A percentile compares a stretch with the other conserved stretches of the same genome.
Evolutionary conservation across 768 basidiomycete species (phyloP).

Genomic region (Tylopilus intermedius): DNA sequence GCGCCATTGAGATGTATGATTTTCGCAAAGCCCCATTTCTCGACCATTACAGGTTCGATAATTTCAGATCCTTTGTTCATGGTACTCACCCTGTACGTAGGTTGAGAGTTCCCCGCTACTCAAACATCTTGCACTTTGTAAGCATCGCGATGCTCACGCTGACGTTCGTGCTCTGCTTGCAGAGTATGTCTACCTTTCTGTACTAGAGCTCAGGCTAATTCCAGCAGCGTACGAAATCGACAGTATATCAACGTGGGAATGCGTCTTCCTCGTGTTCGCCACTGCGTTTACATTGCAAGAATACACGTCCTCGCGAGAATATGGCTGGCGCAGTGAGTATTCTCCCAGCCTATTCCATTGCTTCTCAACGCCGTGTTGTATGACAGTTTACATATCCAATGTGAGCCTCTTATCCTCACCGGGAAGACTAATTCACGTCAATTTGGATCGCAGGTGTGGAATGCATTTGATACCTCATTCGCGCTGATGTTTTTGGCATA

Average conservation of each 20-base stretch:
- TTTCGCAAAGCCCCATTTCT: slow-evolving; percentile 62
- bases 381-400: slow-evolving; percentile 75
- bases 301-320: slow-evolving; percentile 81
- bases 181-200: slow-evolving; percentile 45
- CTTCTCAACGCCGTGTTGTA: slow-evolving; percentile 1
- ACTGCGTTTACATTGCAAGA: slow-evolving; percentile 79
- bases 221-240: slow-evolving; percentile 52
- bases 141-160: slow-evolving; percentile 67
- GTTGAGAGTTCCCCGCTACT: slow-evolving; percentile 78
- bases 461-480: slow-evolving; percentile 79
- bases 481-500: slow-evolving; percentile 67
- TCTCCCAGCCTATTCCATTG: not conserved
- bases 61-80: not conserved
- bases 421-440: not conserved
- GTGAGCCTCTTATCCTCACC: slow-evolving; percentile 35
- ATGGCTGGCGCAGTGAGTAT: slow-evolving; percentile 82
- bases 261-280: slow-evolving; percentile 69
- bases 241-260: slow-evolving; percentile 56
- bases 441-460: slow-evolving; percentile 66
- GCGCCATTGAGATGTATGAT: slow-evolving; percentile 70
- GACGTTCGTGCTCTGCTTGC: slow-evolving; percentile 69
- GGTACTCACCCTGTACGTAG: slow-evolving; percentile 31
- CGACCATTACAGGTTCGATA: slow-evolving; percentile 70
- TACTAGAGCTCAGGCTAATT: slow-evolving; percentile 1
- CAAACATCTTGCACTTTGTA: slow-evolving; percentile 70